Conservation (phyloP, 352 stramenopile species). For the Peronospora farinosa region DNA sequence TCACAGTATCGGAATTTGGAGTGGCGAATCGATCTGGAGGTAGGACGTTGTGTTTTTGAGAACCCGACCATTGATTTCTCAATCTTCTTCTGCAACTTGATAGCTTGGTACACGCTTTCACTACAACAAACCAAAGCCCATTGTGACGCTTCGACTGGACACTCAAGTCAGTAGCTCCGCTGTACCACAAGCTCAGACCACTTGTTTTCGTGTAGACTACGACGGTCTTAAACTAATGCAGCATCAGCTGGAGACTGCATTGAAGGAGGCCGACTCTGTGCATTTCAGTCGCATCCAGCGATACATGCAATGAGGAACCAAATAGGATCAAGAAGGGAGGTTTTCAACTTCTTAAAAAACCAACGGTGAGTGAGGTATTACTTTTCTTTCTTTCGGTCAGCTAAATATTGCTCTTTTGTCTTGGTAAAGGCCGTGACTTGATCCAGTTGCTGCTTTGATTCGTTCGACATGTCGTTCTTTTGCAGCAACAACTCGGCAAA, state of each 20-base stretch:
- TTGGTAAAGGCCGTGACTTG: slow-evolving; percentile 70
- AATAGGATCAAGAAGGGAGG: background rate
- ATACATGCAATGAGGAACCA: slow-evolving; percentile 48
- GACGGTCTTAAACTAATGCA: slow-evolving; percentile 59
- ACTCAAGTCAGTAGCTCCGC: slow-evolving; percentile 27
- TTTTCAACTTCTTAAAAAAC: background rate
- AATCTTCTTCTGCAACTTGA: background rate
- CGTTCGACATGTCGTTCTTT: slow-evolving; percentile 37
- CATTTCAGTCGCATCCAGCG: slow-evolving; percentile 68
- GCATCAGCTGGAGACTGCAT: slow-evolving; percentile 52
- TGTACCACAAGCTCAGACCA: slow-evolving; percentile 28
- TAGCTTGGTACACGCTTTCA: slow-evolving; percentile 61
- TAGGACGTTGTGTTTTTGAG: slow-evolving; percentile 9
- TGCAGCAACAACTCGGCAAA: slow-evolving; percentile 72
- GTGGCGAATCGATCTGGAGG: slow-evolving; percentile 81
- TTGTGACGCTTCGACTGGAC: slow-evolving; percentile 62
- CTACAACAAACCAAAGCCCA: slow-evolving; percentile 52
- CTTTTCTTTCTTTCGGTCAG: slow-evolving; percentile 25
- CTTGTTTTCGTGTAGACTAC: slow-evolving; percentile 56
- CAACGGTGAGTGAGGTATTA: background rate
- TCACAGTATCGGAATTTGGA: slow-evolving; percentile 59
- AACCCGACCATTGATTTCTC: background rate
- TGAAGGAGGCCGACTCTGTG: slow-evolving; percentile 64
- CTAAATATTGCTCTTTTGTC: slow-evolving; percentile 32
- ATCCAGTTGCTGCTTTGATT: slow-evolving; percentile 69